Base-by-base conservation (phyloP, 2,329 filamentous ascomycete species). In the Basipetospora chlamydospora region DNA sequence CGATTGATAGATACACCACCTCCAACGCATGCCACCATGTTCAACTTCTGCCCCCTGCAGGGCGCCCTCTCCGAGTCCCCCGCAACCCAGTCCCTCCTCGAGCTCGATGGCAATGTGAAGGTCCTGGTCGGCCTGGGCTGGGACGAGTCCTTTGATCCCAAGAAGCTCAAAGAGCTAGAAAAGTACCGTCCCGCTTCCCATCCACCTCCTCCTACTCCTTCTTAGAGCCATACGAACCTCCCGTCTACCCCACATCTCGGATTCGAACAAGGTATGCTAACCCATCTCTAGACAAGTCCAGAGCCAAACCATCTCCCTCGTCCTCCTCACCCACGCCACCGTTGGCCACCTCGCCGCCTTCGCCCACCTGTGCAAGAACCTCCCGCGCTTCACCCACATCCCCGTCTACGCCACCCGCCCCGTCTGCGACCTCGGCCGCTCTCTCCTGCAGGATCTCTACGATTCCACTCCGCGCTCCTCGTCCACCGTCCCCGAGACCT, bases 41-140 rank as follows among this genome's bases (percentile, higher is more conserved):
- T 98, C 66, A 93, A 81, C 46, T 95, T 96, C 60, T 92, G 82
- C 51, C 78, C 90, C 32, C 67, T 98, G 40, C 78, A 94, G 47
- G 90, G 90, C 54, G 88, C 90, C 42, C 84, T 92, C 51, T 87
- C 84, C 35, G 74, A 81, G 46, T 90, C 85, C 32, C 68, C 77
- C 40, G 87, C 88, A 29, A 92, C 86, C 44, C 86, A 95, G 56
- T 96, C 90, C n/a, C 73, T 98, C 25, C 66, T 98, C 33, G 88
- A 96, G 63, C 80, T 98, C 39, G 90, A 98, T 62, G 88, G 88
- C 44, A 90, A 88, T 41, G 80, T 98, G 60, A 96, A 96, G 58
- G 76, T 98, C 36, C 70, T 98, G 37, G 75, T 98, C 26, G 88
- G 95, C 53, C 79, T 95, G 30, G 90, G 90, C 41, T 98, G 90